A percentile compares a stretch with the other conserved stretches of the same genome.
These are phyloP conservation scores for Penicillium sp. DNA, from an alignment of 2,329 filamentous ascomycete species.

Conservation along the genomic window DNA sequence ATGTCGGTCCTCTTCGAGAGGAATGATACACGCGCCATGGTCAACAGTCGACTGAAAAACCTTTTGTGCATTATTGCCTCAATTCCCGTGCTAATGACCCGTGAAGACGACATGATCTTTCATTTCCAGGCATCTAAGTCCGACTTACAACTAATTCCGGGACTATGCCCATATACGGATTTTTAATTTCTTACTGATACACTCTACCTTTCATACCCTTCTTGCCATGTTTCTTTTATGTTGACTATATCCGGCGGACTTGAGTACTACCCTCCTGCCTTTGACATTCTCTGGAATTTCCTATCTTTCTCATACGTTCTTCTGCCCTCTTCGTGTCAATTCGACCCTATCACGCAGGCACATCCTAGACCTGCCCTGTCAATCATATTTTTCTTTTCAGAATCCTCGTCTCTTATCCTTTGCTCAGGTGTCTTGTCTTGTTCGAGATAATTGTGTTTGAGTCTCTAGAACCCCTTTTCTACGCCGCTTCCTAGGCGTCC, in stretches of 20 bases:
- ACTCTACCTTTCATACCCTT: conserved; percentile 17
- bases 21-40: conserved; percentile 9
- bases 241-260: conserved; percentile 7
- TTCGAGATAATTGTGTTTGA: neutral
- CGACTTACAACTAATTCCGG: neutral
- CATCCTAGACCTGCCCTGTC: neutral
- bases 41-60: conserved; percentile 1
- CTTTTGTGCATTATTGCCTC: conserved; percentile 8
- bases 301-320: conserved; percentile 16
- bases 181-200: conserved; percentile 19
- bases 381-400: neutral
- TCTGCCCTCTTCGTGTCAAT: neutral
- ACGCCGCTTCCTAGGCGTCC: neutral
- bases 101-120: conserved; percentile 25
- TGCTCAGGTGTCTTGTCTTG: conserved; percentile 3
- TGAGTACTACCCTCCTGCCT: conserved; percentile 5
- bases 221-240: conserved; percentile 9
- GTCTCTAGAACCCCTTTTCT: neutral
- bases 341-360: neutral
- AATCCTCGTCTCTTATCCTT: neutral
- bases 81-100: conserved; percentile 19
- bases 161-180: conserved; percentile 11
- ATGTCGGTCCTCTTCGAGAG: conserved; percentile 45
- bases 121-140: conserved; percentile 12
- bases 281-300: conserved; percentile 23